Percentiles rank a stretch among this genome's conserved stretches.
phyloP scores from a whole-genome alignment of 1,284 basidiomycete species.

The Fomitopsis betulina region DNA sequence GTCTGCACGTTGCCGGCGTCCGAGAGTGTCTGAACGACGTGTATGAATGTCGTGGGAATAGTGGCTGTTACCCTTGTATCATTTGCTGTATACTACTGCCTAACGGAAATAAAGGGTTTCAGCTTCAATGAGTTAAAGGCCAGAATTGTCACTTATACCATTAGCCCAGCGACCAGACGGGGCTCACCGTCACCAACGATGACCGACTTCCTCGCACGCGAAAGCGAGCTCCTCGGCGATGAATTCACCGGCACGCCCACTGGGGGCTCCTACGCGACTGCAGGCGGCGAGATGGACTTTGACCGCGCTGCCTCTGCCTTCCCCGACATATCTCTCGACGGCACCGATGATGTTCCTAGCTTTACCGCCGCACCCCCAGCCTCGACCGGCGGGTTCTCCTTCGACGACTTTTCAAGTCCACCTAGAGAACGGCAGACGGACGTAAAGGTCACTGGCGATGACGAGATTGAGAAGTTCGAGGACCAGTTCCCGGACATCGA shows the following conservation, averaged over 20 bases:
- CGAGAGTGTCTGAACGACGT: not conserved
- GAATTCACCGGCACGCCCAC: conserved; percentile 27
- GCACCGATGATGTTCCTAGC: conserved; percentile 44
- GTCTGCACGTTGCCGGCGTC: not conserved
- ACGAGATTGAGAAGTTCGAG: conserved; percentile 89
- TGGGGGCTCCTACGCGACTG: conserved; percentile 25
- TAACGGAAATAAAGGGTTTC: not conserved
- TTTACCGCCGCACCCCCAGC: conserved; percentile 23
- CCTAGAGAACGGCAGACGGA: conserved; percentile 39
- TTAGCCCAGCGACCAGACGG: not conserved
- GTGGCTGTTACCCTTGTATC: no score
- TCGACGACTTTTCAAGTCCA: conserved; percentile 57
- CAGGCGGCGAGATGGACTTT: conserved; percentile 61
- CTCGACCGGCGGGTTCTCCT: conserved; percentile 45
- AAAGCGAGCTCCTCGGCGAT: conserved; percentile 31
- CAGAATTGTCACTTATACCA: not conserved
- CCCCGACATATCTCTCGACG: conserved; percentile 78
- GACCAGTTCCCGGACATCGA: conserved; percentile 88
- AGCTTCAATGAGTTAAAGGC: not conserved
- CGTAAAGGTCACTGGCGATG: conserved; percentile 82
- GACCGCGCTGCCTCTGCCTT: conserved; percentile 78
- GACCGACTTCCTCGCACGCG: conserved; percentile 32
- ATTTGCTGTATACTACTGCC: no score
- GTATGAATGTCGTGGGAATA: not conserved
- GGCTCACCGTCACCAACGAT: conserved; percentile 16